Base-by-base conservation (phyloP, 768 basidiomycete genomes). In the Lentinula sp. region DNA sequence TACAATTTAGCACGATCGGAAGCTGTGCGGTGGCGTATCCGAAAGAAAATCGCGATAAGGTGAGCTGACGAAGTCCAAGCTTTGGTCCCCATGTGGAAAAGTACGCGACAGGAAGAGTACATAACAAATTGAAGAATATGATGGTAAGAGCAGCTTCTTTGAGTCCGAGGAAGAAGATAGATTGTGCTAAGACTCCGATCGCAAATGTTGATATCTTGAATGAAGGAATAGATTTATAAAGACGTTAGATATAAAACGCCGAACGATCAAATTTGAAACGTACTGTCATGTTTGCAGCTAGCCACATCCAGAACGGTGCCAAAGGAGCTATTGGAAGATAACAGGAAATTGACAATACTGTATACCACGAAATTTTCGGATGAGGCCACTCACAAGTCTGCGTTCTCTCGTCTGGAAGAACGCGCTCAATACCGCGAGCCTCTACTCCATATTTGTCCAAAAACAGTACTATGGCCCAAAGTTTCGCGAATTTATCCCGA, bases 41-140 rank as follows among this genome's bases (percentile, higher is more conserved):
- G 18, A 35, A 32, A 32, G 55, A 0, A 42, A 32, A 28, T 42
- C 3, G n/a, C 2, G 85, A 79, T 41, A 76, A 73, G 39, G 83
- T 77, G 83, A 87, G 83, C 62, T 87, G 85, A 13, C 86, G 76
- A 69, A 88, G 75, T 13, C 86, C 86, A 0, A 83, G 74, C 66
- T 77, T 79, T 0, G 86, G 83, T 15, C 86, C 85, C 75, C 84
- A 85, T 2, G 81, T 84, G 20, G 61, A 42, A 36, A 61, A 62
- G 46, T 37, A 54, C 15, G 51, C 42, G 53, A 50, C 48, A 20
- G 49, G 52, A 18, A 54, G 37, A 28, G 55, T 56, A 15, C 55
- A 56, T 3, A 56, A 41, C 3, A 56, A n/a, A 9, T 56, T 56
- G 41, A 56, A 56, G 23, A 56, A 56, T 37, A 56, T 56, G 12